Evolutionary conservation across 2,329 filamentous ascomycete genomes (phyloP), one percentile per base, ranked within the genome.

Genomic region (Endoconidiophora polonica): DNA sequence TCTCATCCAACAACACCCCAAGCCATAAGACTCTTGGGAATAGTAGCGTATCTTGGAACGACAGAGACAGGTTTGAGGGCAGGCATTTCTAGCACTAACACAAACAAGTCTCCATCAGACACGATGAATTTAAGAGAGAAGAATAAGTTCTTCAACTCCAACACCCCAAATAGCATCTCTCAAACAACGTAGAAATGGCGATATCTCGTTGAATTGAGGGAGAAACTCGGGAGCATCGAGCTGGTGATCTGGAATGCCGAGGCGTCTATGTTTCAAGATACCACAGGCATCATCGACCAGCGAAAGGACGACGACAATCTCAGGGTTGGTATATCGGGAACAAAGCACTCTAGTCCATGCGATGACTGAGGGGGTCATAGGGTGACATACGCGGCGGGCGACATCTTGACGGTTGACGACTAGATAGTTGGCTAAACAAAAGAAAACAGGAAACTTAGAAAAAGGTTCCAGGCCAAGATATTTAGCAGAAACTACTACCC

Each of bases 221-320:
- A 74, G 73, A 68, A 62, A 68, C 61, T 59, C 65, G 65, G 73
- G 83, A 86, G 73, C 66, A 83, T 87, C 82, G 83, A 87, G 82
- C 83, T 86, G 81, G 79, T 73, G 66, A 64, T 59, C 39, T 18
- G 40, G 22, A 43, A 43, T 7, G 16, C 38, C 9, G 46, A 33
- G 29, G 9, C 9, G 29, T 33, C 29, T 55, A 54, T 50, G 36
- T 52, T 48, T 51, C 33, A 46, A 38, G 36, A 46, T 42, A 40
- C n/a, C n/a, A 24, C 12, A n/a, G 33, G 7, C 33, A 16, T 20
- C 18, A 47, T 49, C 44, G 36, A 26, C 80, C 79, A 86, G 83
- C 79, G 77, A 86, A 79, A 83, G 79, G 79, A 86, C 83, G 74
- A 77, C 77, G 76, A 84, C 81, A 85, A 86, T 83, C 79, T 77